Evolutionary conservation across 129 eudicot genomes (phyloP), one percentile per base, ranked within the genome.

Genomic region (Calendula officinalis): DNA sequence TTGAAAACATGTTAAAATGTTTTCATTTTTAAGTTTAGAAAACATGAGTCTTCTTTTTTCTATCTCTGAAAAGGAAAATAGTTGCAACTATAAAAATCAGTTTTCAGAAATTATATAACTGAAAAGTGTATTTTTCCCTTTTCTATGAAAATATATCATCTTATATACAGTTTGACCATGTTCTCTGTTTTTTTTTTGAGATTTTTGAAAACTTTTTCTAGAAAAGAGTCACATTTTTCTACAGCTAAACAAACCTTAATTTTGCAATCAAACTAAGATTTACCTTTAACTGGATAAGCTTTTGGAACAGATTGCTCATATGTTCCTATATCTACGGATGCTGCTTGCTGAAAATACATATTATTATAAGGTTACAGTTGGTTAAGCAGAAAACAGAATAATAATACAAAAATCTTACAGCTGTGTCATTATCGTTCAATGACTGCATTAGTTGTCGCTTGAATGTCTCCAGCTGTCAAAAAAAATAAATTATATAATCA

Each of bases 361-460:
- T 41, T 8, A 57, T 27, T 54, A 16, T 44, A 67, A 37, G 42
- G 70, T 68, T 64, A 47, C 12, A 64, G 69, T 54, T 37, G 65
- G 50, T 48, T 74, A 6, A 52, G 60, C 33, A 74, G 38, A 57
- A 63, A 45, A 56, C 14, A 61, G 16, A 51, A 69, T 49, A 69
- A 60, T 49, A 47, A 72, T 59, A 57, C 16, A 41, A 22, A 6
- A 77, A 71, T 37, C 95, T 79, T 88, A 92, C 99, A 43, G 95
- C 32, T 72, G 87, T 69, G 71, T 82, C 73, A 64, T 88, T 92
- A 17, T 92, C 99, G 60, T 82, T 92, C 44, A 92, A 69, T 12
- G 99, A 92, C 75, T 85, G 96, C 96, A 88, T 79, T 77, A 92
- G 60, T 64, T 92, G 96, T 73, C 87, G 74, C 77, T 92, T 92